Base-by-base conservation (phyloP, 176 grass and related monocot genomes). In the Poa annua region DNA sequence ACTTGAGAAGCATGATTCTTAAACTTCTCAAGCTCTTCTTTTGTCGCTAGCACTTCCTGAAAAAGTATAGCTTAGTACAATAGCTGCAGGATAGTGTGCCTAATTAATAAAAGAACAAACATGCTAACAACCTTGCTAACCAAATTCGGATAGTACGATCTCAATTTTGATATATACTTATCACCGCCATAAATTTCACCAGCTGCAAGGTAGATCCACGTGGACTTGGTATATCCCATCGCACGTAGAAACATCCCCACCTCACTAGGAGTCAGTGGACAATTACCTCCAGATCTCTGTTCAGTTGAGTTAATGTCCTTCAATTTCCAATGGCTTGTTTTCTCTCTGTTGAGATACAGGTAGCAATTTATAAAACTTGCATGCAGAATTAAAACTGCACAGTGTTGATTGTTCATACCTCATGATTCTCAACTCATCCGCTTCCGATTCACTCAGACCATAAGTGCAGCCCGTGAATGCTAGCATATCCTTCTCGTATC, bases 401-500 rank as follows among this genome's bases (percentile, higher is more conserved):
- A 21, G 20, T 3, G 11, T 54, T 78, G 47, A 70, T 63, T 77
- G 24, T 26, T 61, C 25, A 36, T 81, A 93, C 96, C 96, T 86
- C 92, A 98, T 86, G 72, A 88, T 78, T 91, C 71, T 89, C 64
- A 98, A 76, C 54, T 98, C 92, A 50, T 91, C 88, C 64, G 87
- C 92, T 95, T 98, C 92, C 0, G 49, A 82, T 60, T 92, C 79
- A 87, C 76, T 87, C 77, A 98, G 76, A 74, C 89, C 87, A 60
- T 87, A 88, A 52, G 90, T 95, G 70, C 96, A 98, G 14, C 92
- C 96, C 0, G 92, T 98, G 83, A 98, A 98, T 74, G 96, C 91
- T 71, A 98, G 92, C 96, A 98, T 92, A 85, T 98, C 96, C 75
- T 95, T 98, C 61, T 98, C 92, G 90, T 93, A 98, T 76, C 96